Evolutionary conservation across 2,329 filamentous ascomycete species (phyloP), one percentile per base, ranked within the genome.

Genomic region (Diaporthe sp.): DNA sequence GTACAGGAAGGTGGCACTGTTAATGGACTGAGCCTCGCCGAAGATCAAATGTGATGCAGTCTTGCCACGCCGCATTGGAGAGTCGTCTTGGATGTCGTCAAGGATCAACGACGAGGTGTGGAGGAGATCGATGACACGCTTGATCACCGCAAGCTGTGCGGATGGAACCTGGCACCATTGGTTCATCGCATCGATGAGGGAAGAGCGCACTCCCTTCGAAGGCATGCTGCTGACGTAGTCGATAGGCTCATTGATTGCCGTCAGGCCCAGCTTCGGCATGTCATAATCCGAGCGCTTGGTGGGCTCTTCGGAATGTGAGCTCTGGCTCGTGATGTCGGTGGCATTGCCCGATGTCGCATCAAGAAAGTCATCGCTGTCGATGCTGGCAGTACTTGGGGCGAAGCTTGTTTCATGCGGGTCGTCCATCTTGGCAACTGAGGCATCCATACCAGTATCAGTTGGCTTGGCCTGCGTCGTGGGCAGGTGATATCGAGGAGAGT

Each of bases 21-120:
- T 70, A 9, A 70, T 58, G 19, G 68, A 27, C 37, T 70, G 66
- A 9, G 51, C 66, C 13, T 37, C 47, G 8, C 66, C 66, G n/a
- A 56, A 70, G n/a, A 70, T 17, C 25, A 50, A 22, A 22, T 70
- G 68, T 25, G 51, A 37, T 44, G 51, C 68, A 17, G 68, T 55
- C 32, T 39, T 39, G 7, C 68, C 68, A 8, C 68, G 50, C 10
- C 68, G 35, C 37, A 58, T 55, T 9, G 51, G 50, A 8, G 68
- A 70, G 5, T 58, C 30, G 19, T 70, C 68, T 35, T 70, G 50
- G 10, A 70, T 58, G 25, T 70, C 68, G 17, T 70, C 68, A 32
- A 69, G 65, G 9, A 69, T 69, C 27, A 69, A 30, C n/a, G 50
- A 69, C 7, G 65, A 35, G 17, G 37, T 69, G 65, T 69, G 65